phyloP scores from a whole-genome alignment of 2,329 filamentous ascomycete genomes.

The Orbilia oligospora region DNA sequence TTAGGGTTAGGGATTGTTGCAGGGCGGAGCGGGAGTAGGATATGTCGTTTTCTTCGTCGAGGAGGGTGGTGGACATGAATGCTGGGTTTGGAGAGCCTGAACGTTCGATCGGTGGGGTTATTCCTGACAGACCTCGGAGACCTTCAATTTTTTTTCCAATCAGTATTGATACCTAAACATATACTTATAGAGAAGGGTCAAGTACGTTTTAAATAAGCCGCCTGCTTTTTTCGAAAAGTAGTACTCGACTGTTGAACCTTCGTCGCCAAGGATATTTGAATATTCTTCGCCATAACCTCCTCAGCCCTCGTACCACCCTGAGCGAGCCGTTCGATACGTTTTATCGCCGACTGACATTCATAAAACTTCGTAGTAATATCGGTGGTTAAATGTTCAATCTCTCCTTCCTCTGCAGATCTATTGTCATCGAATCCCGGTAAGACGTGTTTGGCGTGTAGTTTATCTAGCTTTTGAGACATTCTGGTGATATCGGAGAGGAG shows the following conservation, averaged over 20 bases:
- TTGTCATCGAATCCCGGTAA: constrained; percentile 95
- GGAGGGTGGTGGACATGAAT: constrained; percentile 87
- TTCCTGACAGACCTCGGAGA: constrained; percentile 79
- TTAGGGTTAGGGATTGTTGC: constrained; percentile 71
- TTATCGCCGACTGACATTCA: constrained; percentile 88
- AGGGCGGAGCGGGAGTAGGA: constrained; percentile 91
- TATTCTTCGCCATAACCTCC: constrained; percentile 95
- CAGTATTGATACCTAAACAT: background rate
- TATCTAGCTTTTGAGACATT: constrained; percentile 87
- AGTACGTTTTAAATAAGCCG: constrained; percentile 91
- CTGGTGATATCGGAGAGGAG: constrained; percentile 83
- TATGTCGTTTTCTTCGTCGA: constrained; percentile 94
- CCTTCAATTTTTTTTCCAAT: constrained; percentile 69
- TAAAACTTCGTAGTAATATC: constrained; percentile 91
- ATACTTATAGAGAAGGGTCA: too few species aligned
- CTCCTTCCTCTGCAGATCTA: constrained; percentile 85
- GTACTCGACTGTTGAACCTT: constrained; percentile 93
- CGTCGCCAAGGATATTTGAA: constrained; percentile 90
- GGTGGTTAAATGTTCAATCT: constrained; percentile 92
- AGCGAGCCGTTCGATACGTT: constrained; percentile 87
- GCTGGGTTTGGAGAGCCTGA: constrained; percentile 64
- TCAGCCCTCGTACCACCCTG: constrained; percentile 82
- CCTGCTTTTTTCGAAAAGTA: constrained; percentile 95
- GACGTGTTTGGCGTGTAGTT: constrained; percentile 96
- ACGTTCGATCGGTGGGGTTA: constrained; percentile 72